Conservation (phyloP, 495 filamentous ascomycete genomes). For the Penicillium salamii region DNA sequence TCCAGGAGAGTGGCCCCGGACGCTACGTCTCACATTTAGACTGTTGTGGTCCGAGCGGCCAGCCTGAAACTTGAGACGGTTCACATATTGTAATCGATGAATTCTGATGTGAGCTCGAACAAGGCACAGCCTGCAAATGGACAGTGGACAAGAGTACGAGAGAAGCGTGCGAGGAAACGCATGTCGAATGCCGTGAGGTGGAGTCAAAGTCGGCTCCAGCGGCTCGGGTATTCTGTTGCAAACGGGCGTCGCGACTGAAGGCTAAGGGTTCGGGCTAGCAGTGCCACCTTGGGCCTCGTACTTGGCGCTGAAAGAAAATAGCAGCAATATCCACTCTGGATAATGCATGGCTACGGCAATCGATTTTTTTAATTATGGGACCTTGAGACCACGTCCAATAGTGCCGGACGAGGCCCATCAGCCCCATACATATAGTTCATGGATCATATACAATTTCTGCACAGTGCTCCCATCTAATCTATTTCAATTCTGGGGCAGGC, state of each 20-base stretch:
- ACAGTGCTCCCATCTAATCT: not conserved
- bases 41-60: not conserved
- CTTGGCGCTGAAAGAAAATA: too few species aligned
- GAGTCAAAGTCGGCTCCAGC: not conserved
- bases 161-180: too few species aligned
- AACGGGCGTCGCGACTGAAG: not conserved
- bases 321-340: too few species aligned
- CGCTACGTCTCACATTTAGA: slow-evolving; percentile 26
- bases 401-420: not conserved
- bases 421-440: not conserved
- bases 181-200: not conserved
- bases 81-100: not conserved
- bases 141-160: too few species aligned
- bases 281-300: not conserved
- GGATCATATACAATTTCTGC: not conserved
- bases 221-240: not conserved
- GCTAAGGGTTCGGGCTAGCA: not conserved
- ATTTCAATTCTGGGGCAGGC: not conserved
- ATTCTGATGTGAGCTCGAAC: too few species aligned
- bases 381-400: not conserved
- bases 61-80: not conserved
- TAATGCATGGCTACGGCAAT: too few species aligned
- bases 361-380: too few species aligned
- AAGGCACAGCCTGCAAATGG: too few species aligned
- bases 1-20: slow-evolving; percentile 18